These are phyloP conservation scores for Phalaenopsis hybrid DNA, from an alignment of 116 monocot genomes.

Conservation along the genomic window DNA sequence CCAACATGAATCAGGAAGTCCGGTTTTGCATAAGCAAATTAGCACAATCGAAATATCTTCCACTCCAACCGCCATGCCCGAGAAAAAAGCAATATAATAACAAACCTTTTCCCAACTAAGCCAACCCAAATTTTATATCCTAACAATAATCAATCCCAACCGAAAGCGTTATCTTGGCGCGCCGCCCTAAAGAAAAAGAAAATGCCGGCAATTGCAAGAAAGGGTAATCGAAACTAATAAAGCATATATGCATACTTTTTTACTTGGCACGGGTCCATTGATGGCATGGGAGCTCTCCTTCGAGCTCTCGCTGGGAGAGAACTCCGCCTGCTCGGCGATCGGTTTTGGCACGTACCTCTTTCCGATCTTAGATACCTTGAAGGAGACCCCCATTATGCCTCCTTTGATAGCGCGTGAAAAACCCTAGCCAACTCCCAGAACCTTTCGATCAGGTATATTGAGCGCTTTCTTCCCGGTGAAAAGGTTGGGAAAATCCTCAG, in stretches of 20 bases:
- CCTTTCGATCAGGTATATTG: background rate
- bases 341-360: conserved; percentile 24
- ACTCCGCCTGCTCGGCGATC: conserved; percentile 5
- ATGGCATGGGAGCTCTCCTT: conserved; percentile 9
- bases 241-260: conserved; percentile 2
- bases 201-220: background rate
- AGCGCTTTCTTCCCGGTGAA: background rate
- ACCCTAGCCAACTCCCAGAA: conserved; percentile 2
- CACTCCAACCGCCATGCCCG: background rate
- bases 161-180: background rate
- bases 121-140: background rate
- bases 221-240: background rate
- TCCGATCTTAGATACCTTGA: conserved; percentile 39
- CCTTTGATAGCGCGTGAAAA: background rate
- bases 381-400: conserved; percentile 37
- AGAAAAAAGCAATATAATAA: background rate
- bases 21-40: background rate
- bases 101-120: background rate
- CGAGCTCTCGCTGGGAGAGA: conserved; percentile 6
- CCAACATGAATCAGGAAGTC: background rate
- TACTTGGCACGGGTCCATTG: background rate
- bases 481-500: no score
- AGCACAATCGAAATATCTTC: background rate
- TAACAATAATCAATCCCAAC: background rate
- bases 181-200: background rate